A percentile compares a stretch with the other conserved stretches of the same genome.
Conservation (phyloP, 108 stramenopile species). For the Nitzschia sp. region DNA sequence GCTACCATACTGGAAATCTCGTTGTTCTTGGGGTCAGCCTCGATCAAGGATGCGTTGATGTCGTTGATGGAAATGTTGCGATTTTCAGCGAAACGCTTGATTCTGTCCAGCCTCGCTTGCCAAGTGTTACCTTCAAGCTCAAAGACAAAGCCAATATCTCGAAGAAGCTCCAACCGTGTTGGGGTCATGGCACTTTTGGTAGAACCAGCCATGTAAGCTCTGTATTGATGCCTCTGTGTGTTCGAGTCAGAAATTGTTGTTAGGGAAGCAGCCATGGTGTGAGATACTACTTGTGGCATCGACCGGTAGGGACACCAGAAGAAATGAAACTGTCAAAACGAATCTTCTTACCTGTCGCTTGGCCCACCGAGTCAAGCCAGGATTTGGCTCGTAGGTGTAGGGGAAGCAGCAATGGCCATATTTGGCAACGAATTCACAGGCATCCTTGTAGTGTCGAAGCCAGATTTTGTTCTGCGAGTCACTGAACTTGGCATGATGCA, state of each 20-base stretch:
- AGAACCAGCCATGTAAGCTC: background rate
- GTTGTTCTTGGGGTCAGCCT: too few species aligned
- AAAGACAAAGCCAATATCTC: background rate
- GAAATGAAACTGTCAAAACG: too few species aligned
- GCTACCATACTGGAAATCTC: too few species aligned
- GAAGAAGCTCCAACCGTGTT: background rate
- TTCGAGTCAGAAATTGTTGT: too few species aligned
- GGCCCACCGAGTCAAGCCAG: constrained; percentile 30
- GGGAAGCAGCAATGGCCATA: constrained; percentile 42
- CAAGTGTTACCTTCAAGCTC: background rate
- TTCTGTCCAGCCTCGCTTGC: background rate
- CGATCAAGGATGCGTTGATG: background rate
- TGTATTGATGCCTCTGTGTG: constrained; percentile 7
- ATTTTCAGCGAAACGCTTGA: background rate
- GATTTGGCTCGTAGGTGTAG: constrained; percentile 12
- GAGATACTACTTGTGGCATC: too few species aligned
- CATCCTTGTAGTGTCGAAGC: constrained; percentile 25
- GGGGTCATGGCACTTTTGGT: background rate
- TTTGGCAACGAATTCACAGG: constrained; percentile 15
- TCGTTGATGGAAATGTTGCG: background rate
- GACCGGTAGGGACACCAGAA: too few species aligned
- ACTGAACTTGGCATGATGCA: too few species aligned
- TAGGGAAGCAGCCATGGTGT: too few species aligned
- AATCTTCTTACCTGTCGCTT: constrained; percentile 28
- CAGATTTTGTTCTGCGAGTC: constrained; percentile 24